phyloP scores from a whole-genome alignment of 306 rosid genomes.

The Sesbania bispinosa region DNA sequence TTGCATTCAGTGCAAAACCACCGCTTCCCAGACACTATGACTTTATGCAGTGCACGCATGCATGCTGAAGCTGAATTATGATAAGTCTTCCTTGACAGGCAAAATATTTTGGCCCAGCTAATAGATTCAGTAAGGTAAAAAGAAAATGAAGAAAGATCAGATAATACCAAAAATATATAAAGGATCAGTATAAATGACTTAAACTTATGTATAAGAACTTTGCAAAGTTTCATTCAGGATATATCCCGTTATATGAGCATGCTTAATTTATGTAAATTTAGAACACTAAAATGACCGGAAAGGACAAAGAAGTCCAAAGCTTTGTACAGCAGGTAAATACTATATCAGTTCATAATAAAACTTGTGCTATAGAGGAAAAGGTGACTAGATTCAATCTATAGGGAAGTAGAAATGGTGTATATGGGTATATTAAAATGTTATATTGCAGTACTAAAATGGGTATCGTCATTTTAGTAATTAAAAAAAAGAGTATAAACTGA shows the following conservation, averaged over 20 bases:
- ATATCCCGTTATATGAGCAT: neutral
- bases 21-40: constrained; percentile 47
- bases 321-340: neutral
- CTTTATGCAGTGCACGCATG: constrained; percentile 48
- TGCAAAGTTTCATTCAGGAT: constrained; percentile 7
- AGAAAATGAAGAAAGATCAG: constrained; percentile 20
- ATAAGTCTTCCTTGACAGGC: constrained; percentile 52
- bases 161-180: neutral
- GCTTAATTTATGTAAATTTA: neutral
- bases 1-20: constrained; percentile 63
- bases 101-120: constrained; percentile 52
- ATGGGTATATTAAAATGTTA: neutral
- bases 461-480: neutral
- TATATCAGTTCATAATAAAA: neutral
- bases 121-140: neutral
- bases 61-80: constrained; percentile 49
- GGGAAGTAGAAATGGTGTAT: neutral
- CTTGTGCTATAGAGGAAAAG: neutral
- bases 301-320: neutral
- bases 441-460: neutral
- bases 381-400: neutral
- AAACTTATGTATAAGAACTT: neutral
- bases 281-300: neutral
- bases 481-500: neutral
- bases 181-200: neutral